Evolutionary conservation across 2,329 filamentous ascomycete genomes (phyloP).

Genomic region (Ceratocystis lukuohia): DNA sequence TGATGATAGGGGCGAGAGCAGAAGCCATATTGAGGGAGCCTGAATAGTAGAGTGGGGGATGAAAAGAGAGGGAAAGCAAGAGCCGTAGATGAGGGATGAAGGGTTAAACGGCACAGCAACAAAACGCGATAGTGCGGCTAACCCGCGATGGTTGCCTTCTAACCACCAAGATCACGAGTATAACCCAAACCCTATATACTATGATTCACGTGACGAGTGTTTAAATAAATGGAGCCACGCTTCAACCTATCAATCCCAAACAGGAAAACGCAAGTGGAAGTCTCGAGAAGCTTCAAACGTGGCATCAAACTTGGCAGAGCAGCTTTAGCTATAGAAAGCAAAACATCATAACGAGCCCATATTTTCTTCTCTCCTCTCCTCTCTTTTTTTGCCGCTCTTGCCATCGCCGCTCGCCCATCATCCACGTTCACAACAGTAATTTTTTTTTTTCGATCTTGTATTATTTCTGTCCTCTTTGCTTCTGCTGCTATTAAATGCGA

Average conservation of each 20-base stretch:
- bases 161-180: neutral
- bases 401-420: neutral
- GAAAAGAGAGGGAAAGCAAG: neutral
- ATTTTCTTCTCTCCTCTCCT: neutral
- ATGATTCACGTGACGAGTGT: neutral
- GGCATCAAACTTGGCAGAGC: conserved; percentile 20
- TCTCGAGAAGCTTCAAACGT: conserved; percentile 21
- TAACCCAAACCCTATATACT: neutral
- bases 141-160: too few relatives aligned
- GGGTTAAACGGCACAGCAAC: too few relatives aligned
- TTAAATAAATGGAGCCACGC: neutral
- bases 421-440: neutral
- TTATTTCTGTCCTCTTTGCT: neutral
- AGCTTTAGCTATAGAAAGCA: neutral
- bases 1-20: conserved; percentile 23
- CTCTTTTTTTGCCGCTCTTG: neutral
- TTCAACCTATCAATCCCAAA: conserved; percentile 14
- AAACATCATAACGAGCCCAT: neutral
- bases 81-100: too few relatives aligned
- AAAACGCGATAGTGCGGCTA: too few relatives aligned
- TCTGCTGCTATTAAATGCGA: neutral
- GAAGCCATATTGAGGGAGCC: neutral
- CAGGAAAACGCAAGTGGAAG: conserved; percentile 12
- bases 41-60: neutral
- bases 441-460: neutral